phyloP scores from a whole-genome alignment of 2,329 filamentous ascomycete genomes.

The Ophiosphaerella herpotricha region DNA sequence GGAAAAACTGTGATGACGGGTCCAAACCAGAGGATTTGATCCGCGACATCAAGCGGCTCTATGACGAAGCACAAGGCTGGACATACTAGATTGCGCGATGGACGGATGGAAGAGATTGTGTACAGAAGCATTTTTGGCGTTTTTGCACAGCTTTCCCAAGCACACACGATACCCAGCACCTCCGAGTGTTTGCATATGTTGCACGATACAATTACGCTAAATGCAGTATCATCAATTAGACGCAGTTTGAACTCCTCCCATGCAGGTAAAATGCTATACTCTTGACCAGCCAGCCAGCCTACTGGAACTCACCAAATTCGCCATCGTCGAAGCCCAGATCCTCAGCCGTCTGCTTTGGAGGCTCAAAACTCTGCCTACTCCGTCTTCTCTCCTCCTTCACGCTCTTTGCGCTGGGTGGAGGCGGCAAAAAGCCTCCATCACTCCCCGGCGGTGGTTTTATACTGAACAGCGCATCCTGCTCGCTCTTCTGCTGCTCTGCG shows the following conservation, averaged over 20 bases:
- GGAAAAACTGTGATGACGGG: conserved; percentile 77
- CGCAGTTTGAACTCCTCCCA: conserved; percentile 19
- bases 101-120: neutral
- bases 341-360: conserved; percentile 48
- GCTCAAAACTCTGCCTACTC: conserved; percentile 52
- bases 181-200: neutral
- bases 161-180: conserved; percentile 13
- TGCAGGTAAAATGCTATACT: conserved; percentile 21
- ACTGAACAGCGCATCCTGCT: conserved; percentile 65
- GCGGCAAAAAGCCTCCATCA: conserved; percentile 61
- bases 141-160: neutral
- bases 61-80: conserved; percentile 44
- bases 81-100: conserved; percentile 20
- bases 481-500: conserved; percentile 40
- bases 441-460: conserved; percentile 70
- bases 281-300: conserved; percentile 11
- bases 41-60: conserved; percentile 74
- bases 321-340: conserved; percentile 85
- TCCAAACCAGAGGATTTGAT: conserved; percentile 73
- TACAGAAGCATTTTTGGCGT: conserved; percentile 8
- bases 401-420: conserved; percentile 67
- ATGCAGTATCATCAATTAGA: neutral
- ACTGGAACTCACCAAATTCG: conserved; percentile 82
- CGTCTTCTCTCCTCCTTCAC: conserved; percentile 65
- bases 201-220: neutral